Percentiles rank a stretch among this genome's conserved stretches.
Evolutionary conservation across 2,329 filamentous ascomycete genomes (phyloP).

Genomic region (Apiospora marii): DNA sequence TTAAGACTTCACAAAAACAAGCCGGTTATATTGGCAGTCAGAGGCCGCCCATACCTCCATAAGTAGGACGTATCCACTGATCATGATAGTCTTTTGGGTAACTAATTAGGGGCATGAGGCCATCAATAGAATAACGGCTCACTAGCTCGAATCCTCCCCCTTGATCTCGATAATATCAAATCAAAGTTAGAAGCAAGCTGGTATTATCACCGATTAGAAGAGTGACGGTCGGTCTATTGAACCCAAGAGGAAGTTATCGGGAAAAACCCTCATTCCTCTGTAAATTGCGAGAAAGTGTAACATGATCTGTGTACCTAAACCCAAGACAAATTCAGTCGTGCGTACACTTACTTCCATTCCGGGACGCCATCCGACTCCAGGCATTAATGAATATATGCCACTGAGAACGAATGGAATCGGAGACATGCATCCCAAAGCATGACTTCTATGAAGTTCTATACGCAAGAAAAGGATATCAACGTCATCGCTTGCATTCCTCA

Average conservation of each 20-base stretch:
- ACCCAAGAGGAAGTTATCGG: background rate
- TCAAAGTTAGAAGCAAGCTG: background rate
- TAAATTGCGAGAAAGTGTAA: background rate
- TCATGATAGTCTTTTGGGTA: background rate
- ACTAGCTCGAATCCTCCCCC: background rate
- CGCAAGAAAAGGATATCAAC: background rate
- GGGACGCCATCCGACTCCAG: background rate
- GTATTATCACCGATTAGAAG: background rate
- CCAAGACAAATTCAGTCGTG: background rate
- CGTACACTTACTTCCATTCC: background rate
- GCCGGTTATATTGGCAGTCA: background rate
- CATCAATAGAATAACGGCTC: background rate
- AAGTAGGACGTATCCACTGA: background rate
- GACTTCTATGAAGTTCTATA: background rate
- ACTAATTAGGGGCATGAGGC: background rate
- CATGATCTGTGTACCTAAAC: background rate
- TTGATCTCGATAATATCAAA: background rate
- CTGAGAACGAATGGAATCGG: background rate
- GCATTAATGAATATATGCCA: background rate
- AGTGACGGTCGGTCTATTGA: background rate
- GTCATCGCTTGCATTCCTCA: background rate
- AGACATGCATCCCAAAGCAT: background rate
- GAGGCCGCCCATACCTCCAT: background rate
- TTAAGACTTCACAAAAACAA: background rate
- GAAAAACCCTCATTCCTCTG: background rate